A percentile compares a stretch with the other conserved stretches of the same genome.
phyloP scores from a whole-genome alignment of 306 rosid genomes.

The Trifolium pratense region DNA sequence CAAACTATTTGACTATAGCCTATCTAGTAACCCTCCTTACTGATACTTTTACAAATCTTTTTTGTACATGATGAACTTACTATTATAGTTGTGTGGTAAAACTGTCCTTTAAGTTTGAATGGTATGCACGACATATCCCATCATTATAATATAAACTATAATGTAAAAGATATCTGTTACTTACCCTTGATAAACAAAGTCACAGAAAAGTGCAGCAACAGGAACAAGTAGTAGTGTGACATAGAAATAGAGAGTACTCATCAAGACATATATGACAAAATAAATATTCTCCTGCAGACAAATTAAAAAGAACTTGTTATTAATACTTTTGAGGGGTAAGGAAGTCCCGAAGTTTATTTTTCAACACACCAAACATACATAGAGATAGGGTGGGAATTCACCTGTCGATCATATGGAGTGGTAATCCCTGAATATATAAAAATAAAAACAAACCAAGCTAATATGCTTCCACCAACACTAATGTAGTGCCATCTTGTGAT shows the following conservation, averaged over 20 bases:
- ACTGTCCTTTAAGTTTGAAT: neutral
- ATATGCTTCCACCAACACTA: slow-evolving; percentile 92
- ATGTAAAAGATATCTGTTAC: slow-evolving; percentile 28
- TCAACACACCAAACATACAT: slow-evolving; percentile 6
- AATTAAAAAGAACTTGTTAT: slow-evolving; percentile 33
- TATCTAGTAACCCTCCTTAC: neutral
- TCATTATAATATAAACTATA: neutral
- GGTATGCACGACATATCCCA: neutral
- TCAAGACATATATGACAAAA: slow-evolving; percentile 80
- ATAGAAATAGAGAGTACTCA: slow-evolving; percentile 90
- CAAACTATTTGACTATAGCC: slow-evolving; percentile 1
- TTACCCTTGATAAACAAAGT: slow-evolving; percentile 92
- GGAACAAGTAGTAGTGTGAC: slow-evolving; percentile 79
- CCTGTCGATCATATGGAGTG: slow-evolving; percentile 75
- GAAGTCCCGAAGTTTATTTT: slow-evolving; percentile 17
- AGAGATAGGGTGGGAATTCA: slow-evolving; percentile 42
- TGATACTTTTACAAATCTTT: neutral
- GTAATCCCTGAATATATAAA: slow-evolving; percentile 73
- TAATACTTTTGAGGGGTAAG: slow-evolving; percentile 10
- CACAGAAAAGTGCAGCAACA: slow-evolving; percentile 79
- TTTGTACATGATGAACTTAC: neutral
- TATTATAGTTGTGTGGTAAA: neutral
- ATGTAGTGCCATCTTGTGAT: slow-evolving; percentile 91
- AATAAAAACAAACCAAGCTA: slow-evolving; percentile 85
- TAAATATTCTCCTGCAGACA: slow-evolving; percentile 82